Base-by-base conservation (phyloP, 768 basidiomycete species). In the Tulasnella sp. region DNA sequence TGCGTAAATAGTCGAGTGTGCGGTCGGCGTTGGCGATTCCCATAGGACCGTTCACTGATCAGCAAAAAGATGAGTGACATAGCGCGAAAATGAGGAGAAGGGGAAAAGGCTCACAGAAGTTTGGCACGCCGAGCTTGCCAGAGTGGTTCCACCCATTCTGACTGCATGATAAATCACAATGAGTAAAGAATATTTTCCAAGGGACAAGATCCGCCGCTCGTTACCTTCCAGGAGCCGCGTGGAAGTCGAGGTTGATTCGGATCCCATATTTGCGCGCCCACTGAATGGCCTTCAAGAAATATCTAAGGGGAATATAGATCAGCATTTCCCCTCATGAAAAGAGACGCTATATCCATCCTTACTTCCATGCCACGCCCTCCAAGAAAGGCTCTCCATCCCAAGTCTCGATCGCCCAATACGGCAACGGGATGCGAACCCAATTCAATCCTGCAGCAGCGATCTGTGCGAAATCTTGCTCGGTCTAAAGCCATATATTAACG, bases 251-350 rank as follows among this genome's bases (percentile, higher is more conserved):
- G 66, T 81, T 81, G 56, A 94, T 81, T 27, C 91, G 78, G n/a
- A 94, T 65, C 1, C 91, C 91, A 68, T 94, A 94, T 71, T 96
- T 94, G 51, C 91, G 77, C 13, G 83, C 84, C 92, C 92, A 96
- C 2, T 75, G 77, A 41, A 94, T 73, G 24, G 85, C 77, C 44
- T 81, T 81, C 19, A 89, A 72, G 70, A 88, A 81, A 72, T 92
- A 91, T 63, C 81, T 83, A 64, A 38, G 13, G 21, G 61, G 61
- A 30, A 55, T 17, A n/a, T 13, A 47, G 26, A 21, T 42, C 34
- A 15, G 34, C 34, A 38, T 38, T n/a, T n/a, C n/a, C n/a, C n/a
- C n/a, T n/a, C n/a, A n/a, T n/a, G n/a, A n/a, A 32, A 51, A 38
- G 34, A 15, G 34, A 5, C 15, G 15, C 34, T 38, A 38, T 5